phyloP scores from a whole-genome alignment of 805 yeast species.

The Lipomyces mesembrius region DNA sequence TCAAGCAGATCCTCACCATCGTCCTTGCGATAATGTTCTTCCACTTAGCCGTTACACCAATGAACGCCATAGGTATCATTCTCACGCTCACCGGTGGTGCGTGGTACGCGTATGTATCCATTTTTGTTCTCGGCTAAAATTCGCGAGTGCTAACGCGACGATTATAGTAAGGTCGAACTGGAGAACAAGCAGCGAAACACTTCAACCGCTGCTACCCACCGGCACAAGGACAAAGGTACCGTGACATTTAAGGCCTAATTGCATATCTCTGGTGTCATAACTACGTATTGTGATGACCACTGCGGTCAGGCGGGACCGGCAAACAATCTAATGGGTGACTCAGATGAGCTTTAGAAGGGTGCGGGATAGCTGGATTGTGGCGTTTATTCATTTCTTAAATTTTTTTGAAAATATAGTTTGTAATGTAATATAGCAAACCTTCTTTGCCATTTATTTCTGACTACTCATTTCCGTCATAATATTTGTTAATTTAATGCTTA shows the following conservation, averaged over 20 bases:
- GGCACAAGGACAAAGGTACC: conserved; percentile 28
- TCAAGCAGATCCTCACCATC: conserved; percentile 42
- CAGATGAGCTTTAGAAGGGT: neutral
- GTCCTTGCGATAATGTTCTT: conserved; percentile 42
- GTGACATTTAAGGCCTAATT: conserved; percentile 23
- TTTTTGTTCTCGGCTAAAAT: neutral
- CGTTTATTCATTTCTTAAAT: neutral
- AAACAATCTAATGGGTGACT: neutral
- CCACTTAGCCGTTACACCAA: conserved; percentile 40
- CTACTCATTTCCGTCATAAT: neutral
- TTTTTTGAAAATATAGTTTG: conserved; percentile 2
- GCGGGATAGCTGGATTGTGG: conserved; percentile 1
- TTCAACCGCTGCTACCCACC: conserved; percentile 12
- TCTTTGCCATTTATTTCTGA: neutral
- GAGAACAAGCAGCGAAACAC: conserved; percentile 29
- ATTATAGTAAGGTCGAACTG: conserved; percentile 33
- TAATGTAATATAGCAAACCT: neutral
- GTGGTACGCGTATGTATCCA: conserved; percentile 39
- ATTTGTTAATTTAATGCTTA: neutral
- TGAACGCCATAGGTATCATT: conserved; percentile 41
- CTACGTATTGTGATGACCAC: neutral
- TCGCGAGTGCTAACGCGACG: neutral
- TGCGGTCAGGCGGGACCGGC: neutral
- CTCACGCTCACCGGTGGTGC: conserved; percentile 42
- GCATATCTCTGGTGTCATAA: neutral